Evolutionary conservation across 1,284 basidiomycete genomes (phyloP).

Genomic region (Erythrobasidium hasegawianum): DNA sequence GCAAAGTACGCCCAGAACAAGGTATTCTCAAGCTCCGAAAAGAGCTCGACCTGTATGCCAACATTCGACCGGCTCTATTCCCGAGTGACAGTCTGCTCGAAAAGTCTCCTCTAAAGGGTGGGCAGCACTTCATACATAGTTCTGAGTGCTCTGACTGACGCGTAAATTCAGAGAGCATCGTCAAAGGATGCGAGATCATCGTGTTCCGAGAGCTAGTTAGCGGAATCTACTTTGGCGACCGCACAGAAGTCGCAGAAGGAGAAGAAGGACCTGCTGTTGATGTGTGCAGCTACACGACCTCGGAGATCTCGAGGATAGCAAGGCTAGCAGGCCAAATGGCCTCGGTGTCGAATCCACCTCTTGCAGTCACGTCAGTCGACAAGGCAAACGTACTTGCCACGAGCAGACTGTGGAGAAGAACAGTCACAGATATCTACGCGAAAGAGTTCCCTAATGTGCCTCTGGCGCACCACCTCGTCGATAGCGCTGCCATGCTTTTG

Average conservation of each 20-base stretch:
- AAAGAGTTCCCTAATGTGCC: slow-evolving; percentile 81
- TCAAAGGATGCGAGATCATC: slow-evolving; percentile 65
- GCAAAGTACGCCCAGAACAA: slow-evolving; percentile 89
- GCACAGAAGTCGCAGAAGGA: slow-evolving; percentile 66
- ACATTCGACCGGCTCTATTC: slow-evolving; percentile 95
- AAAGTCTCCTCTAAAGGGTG: slow-evolving; percentile 87
- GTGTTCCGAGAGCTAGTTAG: slow-evolving; percentile 81
- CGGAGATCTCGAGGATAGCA: slow-evolving; percentile 91
- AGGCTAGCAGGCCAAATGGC: slow-evolving; percentile 93
- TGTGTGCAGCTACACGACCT: slow-evolving; percentile 84
- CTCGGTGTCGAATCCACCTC: slow-evolving; percentile 73
- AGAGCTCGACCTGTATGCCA: slow-evolving; percentile 89
- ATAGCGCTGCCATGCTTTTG: slow-evolving; percentile 95
- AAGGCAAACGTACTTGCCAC: slow-evolving; percentile 98
- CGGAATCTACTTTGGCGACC: slow-evolving; percentile 79
- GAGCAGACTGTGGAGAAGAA: slow-evolving; percentile 89
- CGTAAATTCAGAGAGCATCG: slow-evolving; percentile 16
- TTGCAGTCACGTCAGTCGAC: slow-evolving; percentile 89
- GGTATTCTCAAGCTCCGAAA: slow-evolving; percentile 88
- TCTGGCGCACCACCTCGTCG: slow-evolving; percentile 82
- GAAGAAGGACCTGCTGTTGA: slow-evolving; percentile 54
- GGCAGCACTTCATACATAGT: slow-evolving; percentile 75
- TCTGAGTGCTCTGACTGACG: slow-evolving; percentile 41
- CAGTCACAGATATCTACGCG: slow-evolving; percentile 74
- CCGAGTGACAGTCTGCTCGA: slow-evolving; percentile 83